phyloP scores from a whole-genome alignment of 2,329 filamentous ascomycete genomes.

The Sclerotinia subarctica region DNA sequence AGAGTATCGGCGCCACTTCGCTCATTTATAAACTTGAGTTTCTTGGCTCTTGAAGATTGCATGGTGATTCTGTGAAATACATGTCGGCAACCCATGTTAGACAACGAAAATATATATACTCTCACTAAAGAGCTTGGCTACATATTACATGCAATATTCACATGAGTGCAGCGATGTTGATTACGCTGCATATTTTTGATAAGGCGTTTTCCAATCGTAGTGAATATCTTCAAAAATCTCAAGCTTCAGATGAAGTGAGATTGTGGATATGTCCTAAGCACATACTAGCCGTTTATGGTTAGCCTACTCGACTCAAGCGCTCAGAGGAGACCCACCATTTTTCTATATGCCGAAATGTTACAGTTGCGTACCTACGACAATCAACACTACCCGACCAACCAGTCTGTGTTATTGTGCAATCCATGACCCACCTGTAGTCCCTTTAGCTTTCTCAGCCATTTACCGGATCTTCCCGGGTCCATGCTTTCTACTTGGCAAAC shows the following conservation, averaged over 20 bases:
- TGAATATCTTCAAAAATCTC: constrained; percentile 14
- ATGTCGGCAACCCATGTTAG: not conserved
- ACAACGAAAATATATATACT: constrained; percentile 5
- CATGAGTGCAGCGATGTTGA: not conserved
- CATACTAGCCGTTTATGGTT: not conserved
- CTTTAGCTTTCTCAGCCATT: not conserved
- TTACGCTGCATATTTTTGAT: not conserved
- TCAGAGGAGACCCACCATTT: not conserved
- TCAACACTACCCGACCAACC: not conserved
- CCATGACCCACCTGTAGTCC: constrained; percentile 4
- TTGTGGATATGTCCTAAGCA: not conserved
- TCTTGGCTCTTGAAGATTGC: constrained; percentile 14
- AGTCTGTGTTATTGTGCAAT: not conserved
- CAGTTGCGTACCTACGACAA: not conserved
- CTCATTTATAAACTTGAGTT: constrained; percentile 13
- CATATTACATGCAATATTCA: constrained; percentile 3
- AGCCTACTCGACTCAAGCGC: not conserved
- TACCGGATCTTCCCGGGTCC: constrained; percentile 6
- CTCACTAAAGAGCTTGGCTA: constrained; percentile 18
- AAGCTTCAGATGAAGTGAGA: constrained; percentile 10
- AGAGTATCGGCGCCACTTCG: constrained; percentile 11
- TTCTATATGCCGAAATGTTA: not conserved
- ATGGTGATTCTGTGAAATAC: not conserved
- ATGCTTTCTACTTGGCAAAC: constrained; percentile 8
- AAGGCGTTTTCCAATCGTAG: not conserved